Evolutionary conservation across 2,329 filamentous ascomycete species (phyloP), one percentile per base, ranked within the genome.

Genomic region (Epichloe sp.): DNA sequence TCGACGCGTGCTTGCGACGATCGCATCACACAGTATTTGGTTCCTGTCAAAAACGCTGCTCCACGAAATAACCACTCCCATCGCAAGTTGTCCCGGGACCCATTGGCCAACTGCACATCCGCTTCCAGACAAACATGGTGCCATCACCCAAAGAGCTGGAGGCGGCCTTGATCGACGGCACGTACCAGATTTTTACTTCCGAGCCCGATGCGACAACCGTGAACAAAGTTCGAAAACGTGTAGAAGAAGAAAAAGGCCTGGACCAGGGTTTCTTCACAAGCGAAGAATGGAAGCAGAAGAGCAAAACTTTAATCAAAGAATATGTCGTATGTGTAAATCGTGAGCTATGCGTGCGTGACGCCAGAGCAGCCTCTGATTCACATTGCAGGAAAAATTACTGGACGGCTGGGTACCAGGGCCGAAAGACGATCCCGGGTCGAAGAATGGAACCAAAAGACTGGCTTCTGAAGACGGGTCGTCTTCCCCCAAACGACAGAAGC

Each of bases 271-370:
- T 81, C 54, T 73, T 83, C 47, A 65, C 67, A 14, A 55, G 60
- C 2, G 64, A 56, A 0, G 64, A 73, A 15, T 83, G 80, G 80
- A 82, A 83, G 61, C 62, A 66, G 4, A 74, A 69, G 56, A 82
- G 78, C 62, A 83, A 82, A 58, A 60, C 63, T 1, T 58, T 82
- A n/a, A 80, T 83, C 55, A 75, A 75, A 49, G 65, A 67, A 17
- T 67, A 71, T 46, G 72, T 76, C n/a, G 80, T 82, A 69, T 55
- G 76, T 69, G 35, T 11, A 3, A 40, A 14, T 31, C 11, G 17
- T 19, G 21, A 44, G n/a, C 10, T 31, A 31, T 31, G 11, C n/a
- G 17, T 44, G 37, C 19, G 34, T 41, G 26, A 7, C 35, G n/a
- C 5, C 37, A 37, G 21, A 15, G 23, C 17, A 34, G 43, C 50